phyloP scores from a whole-genome alignment of 768 basidiomycete species.

The Pleurotus djamor region DNA sequence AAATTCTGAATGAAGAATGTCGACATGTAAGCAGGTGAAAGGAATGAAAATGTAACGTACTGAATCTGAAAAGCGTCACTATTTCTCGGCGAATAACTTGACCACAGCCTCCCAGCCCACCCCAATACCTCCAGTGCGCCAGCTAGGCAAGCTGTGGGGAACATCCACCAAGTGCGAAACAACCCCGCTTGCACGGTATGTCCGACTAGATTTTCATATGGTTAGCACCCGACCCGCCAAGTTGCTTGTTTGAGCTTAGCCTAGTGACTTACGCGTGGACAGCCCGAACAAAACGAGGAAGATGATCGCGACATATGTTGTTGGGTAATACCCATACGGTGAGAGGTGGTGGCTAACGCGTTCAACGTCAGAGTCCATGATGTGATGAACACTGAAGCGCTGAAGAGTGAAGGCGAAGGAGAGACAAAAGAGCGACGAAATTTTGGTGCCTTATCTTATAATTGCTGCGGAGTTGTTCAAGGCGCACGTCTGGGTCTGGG shows the following conservation, averaged over 20 bases:
- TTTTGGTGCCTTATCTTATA: too few species aligned
- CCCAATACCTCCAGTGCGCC: slow-evolving; percentile 51
- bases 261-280: slow-evolving; percentile 31
- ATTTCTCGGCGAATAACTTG: slow-evolving; percentile 24
- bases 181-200: slow-evolving; percentile 44
- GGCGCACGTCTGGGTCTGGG: too few species aligned
- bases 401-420: too few species aligned
- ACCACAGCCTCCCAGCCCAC: slow-evolving; percentile 58
- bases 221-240: too few species aligned
- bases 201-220: too few species aligned
- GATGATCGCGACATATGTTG: slow-evolving; percentile 17
- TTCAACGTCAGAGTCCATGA: too few species aligned
- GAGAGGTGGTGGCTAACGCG: neutral
- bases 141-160: slow-evolving; percentile 45
- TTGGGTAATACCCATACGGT: slow-evolving; percentile 26
- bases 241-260: too few species aligned
- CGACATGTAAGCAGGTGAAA: neutral
- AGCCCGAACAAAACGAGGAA: slow-evolving; percentile 33
- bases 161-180: slow-evolving; percentile 49
- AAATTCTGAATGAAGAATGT: slow-evolving; percentile 25
- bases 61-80: slow-evolving; percentile 34
- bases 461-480: too few species aligned
- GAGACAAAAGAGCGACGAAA: too few species aligned
- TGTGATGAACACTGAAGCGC: too few species aligned
- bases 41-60: slow-evolving; percentile 30